phyloP scores from a whole-genome alignment of 163 green algal species.

The Scenedesmus sp. region DNA sequence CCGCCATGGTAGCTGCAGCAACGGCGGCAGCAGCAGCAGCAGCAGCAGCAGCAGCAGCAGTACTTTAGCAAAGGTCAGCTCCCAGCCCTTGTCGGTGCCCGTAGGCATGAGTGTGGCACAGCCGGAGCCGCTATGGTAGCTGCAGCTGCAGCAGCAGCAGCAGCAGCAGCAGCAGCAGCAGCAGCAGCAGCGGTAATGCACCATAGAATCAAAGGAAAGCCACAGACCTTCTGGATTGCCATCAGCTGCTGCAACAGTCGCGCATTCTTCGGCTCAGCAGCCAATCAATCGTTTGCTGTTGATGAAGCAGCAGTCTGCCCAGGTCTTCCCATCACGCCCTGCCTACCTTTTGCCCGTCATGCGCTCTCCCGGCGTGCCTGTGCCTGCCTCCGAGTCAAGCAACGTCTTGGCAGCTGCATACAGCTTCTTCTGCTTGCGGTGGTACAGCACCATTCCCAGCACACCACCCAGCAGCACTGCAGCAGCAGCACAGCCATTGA shows the following conservation, averaged over 20 bases:
- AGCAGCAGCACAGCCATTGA: not conserved
- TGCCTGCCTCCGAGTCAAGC: not conserved
- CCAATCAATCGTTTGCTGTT: no score
- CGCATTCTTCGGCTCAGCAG: no score
- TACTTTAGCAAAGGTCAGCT: not conserved
- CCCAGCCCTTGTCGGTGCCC: not conserved
- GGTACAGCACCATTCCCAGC: not conserved
- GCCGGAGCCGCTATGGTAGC: not conserved
- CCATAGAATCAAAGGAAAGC: no score
- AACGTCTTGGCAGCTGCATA: not conserved
- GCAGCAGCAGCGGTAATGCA: no score
- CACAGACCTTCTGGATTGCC: no score
- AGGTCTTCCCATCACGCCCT: no score
- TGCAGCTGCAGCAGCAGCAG: not conserved
- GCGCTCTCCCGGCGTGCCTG: not conserved
- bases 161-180: not conserved
- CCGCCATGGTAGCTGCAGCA: not conserved
- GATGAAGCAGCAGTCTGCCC: no score
- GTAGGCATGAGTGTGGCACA: not conserved
- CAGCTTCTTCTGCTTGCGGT: not conserved
- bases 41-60: not conserved
- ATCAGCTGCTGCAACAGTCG: no score
- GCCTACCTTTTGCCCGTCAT: not conserved
- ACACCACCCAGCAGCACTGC: conserved; percentile 1
- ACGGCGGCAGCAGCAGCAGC: not conserved